A percentile compares a stretch with the other conserved stretches of the same genome.
Evolutionary conservation across 192 early-diverging fungal species (phyloP).

Genomic region (Podila horticola): DNA sequence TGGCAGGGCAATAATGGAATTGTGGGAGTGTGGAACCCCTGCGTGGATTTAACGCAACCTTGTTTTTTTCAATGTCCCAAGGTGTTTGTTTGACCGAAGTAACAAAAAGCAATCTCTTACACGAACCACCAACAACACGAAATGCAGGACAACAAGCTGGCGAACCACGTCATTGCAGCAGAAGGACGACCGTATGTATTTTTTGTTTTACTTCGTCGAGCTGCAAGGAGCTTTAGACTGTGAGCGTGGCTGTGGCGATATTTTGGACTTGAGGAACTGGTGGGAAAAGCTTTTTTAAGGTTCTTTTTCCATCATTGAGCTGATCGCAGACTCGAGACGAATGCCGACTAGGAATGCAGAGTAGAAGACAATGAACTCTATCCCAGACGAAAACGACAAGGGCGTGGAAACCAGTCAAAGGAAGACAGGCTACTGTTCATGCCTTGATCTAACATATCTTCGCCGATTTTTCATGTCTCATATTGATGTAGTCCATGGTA

Average conservation of each 20-base stretch:
- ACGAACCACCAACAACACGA: neutral
- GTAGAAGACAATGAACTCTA: neutral
- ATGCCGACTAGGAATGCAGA: neutral
- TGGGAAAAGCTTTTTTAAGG: conserved; percentile 7
- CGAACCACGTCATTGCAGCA: conserved; percentile 37
- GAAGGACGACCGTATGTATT: conserved; percentile 50
- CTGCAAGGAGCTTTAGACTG: neutral
- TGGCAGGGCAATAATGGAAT: neutral
- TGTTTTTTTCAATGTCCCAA: neutral
- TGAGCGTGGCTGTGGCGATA: neutral
- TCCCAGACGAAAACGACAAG: neutral
- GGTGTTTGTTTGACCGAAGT: neutral
- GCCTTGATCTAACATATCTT: neutral
- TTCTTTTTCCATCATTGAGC: neutral
- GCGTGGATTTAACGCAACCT: neutral
- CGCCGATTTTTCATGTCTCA: neutral
- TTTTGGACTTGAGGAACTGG: neutral
- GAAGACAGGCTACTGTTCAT: neutral
- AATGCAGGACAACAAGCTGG: conserved; percentile 16
- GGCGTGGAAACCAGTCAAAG: neutral
- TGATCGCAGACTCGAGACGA: neutral
- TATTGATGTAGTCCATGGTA: conserved; percentile 56
- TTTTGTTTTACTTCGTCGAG: neutral
- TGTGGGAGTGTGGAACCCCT: neutral
- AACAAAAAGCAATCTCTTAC: neutral